Evolutionary conservation across 768 basidiomycete species (phyloP).

Genomic region (Butyriboletus loyo): DNA sequence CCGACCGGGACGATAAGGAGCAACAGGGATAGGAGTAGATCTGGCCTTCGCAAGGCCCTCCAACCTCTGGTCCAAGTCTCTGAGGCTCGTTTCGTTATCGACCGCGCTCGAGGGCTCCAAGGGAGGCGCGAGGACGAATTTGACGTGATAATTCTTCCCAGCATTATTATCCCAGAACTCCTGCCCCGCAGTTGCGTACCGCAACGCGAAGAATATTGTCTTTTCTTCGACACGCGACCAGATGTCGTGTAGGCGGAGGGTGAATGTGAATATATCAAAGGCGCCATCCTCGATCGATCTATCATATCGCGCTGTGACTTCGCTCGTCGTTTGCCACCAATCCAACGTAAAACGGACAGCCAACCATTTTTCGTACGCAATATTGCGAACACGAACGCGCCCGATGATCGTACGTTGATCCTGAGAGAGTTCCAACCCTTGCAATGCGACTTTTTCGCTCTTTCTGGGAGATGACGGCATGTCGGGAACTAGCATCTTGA

Average conservation of each 20-base stretch:
- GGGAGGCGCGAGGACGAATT: slow-evolving; percentile 44
- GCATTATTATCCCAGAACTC: slow-evolving; percentile 95
- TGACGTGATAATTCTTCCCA: slow-evolving; percentile 74
- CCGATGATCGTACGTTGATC: slow-evolving; percentile 65
- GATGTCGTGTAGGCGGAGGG: slow-evolving; percentile 74
- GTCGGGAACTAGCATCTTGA: slow-evolving; percentile 66
- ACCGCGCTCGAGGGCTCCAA: slow-evolving; percentile 29
- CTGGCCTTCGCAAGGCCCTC: slow-evolving; percentile 54
- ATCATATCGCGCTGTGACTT: slow-evolving; percentile 75
- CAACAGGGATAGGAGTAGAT: slow-evolving; percentile 16
- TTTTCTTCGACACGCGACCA: slow-evolving; percentile 77
- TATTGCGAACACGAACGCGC: slow-evolving; percentile 73
- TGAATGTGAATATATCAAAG: slow-evolving; percentile 76
- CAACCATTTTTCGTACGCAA: slow-evolving; percentile 85
- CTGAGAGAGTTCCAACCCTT: slow-evolving; percentile 49
- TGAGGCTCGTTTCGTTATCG: slow-evolving; percentile 45
- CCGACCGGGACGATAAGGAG: slow-evolving; percentile 13
- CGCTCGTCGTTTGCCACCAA: slow-evolving; percentile 93
- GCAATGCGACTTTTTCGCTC: slow-evolving; percentile 49
- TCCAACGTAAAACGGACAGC: slow-evolving; percentile 92
- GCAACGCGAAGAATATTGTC: slow-evolving; percentile 73
- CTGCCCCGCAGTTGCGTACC: slow-evolving; percentile 63
- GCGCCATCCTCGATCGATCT: slow-evolving; percentile 36
- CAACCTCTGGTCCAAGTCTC: slow-evolving; percentile 61
- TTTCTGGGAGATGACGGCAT: slow-evolving; percentile 49